Evolutionary conservation across 75 land plant genomes (phyloP).

Genomic region (Chamaecyparis obtusa): DNA sequence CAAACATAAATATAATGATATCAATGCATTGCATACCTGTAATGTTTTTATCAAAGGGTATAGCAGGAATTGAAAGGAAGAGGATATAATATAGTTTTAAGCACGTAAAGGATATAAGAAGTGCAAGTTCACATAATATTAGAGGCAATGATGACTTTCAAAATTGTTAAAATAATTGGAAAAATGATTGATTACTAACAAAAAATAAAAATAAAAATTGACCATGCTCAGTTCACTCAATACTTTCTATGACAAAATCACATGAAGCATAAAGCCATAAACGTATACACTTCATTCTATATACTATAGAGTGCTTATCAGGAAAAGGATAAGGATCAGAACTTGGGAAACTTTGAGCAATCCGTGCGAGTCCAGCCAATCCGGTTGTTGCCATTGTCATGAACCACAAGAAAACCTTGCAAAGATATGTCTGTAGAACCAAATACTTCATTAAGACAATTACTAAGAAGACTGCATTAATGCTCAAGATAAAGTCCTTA

Average conservation of each 20-base stretch:
- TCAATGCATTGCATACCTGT: neutral
- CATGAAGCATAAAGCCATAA: neutral
- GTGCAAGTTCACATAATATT: neutral
- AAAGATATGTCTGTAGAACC: constrained; percentile 68
- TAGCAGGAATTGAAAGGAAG: neutral
- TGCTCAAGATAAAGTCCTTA: neutral
- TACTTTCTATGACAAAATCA: neutral
- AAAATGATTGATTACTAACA: neutral
- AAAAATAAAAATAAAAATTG: neutral
- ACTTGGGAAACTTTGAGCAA: constrained; percentile 59
- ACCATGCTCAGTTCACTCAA: neutral
- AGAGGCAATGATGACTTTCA: neutral
- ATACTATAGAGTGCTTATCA: neutral
- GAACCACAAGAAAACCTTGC: constrained; percentile 71
- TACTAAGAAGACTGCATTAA: neutral
- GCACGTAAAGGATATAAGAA: neutral
- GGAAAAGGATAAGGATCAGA: constrained; percentile 14
- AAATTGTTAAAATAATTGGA: neutral
- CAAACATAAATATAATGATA: neutral
- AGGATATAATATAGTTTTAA: neutral
- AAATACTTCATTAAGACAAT: neutral
- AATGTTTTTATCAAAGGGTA: neutral
- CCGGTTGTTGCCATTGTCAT: constrained; percentile 66
- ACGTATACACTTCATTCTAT: neutral
- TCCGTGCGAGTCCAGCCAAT: constrained; percentile 72